Percentiles rank a stretch among this genome's conserved stretches.
Evolutionary conservation across 2,329 filamentous ascomycete species (phyloP).

Genomic region (Simplicillium sp.): DNA sequence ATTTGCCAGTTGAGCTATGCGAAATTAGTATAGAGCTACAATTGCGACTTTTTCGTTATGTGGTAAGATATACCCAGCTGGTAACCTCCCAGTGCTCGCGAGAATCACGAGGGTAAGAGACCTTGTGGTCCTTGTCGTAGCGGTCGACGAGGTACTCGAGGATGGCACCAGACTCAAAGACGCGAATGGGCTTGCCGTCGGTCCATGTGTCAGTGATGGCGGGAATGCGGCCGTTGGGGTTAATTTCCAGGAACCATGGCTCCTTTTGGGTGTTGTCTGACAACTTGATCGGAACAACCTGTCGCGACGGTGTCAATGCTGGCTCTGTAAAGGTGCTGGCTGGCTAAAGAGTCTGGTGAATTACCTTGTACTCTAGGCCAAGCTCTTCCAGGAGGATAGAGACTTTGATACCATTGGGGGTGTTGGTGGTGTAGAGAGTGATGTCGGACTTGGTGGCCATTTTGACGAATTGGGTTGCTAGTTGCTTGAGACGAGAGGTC

Average conservation of each 20-base stretch:
- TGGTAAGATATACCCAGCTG: constrained; percentile 53
- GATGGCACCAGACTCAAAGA: constrained; percentile 81
- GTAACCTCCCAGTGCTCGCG: constrained; percentile 71
- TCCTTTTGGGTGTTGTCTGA: constrained; percentile 71
- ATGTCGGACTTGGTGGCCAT: constrained; percentile 47
- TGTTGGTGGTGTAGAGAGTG: constrained; percentile 71
- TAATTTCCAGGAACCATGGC: constrained; percentile 82
- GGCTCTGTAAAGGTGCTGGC: background rate
- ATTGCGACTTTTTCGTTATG: background rate
- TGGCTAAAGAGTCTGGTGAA: background rate
- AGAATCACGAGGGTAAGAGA: constrained; percentile 65
- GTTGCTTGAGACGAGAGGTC: constrained; percentile 15
- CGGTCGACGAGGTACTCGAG: constrained; percentile 74
- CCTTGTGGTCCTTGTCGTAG: constrained; percentile 74
- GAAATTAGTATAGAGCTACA: background rate
- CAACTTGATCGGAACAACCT: constrained; percentile 58
- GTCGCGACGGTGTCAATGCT: background rate
- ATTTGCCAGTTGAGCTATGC: constrained; percentile 61
- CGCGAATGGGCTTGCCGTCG: constrained; percentile 61
- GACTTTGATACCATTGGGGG: constrained; percentile 85
- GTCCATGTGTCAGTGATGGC: constrained; percentile 72
- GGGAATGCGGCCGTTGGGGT: constrained; percentile 87
- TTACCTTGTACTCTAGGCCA: constrained; percentile 67
- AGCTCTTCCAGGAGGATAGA: constrained; percentile 83
- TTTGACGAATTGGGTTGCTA: constrained; percentile 16